Conservation (phyloP, 2,329 filamentous ascomycete species). For the Teratosphaeria viscida region DNA sequence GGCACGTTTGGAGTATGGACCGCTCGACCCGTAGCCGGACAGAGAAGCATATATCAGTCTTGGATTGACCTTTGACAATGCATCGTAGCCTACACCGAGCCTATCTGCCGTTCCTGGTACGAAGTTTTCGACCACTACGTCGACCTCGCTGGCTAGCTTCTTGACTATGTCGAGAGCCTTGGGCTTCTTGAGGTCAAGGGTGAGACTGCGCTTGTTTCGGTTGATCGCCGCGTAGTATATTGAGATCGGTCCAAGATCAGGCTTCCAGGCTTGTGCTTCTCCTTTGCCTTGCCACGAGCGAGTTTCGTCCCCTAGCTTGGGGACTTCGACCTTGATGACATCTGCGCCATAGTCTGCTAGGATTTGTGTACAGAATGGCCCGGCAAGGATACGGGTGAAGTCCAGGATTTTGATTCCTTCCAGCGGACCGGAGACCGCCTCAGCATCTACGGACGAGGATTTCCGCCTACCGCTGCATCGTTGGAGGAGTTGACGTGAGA, state of each 20-base stretch:
- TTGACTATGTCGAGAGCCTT: constrained; percentile 25
- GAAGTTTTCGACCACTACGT: constrained; percentile 37
- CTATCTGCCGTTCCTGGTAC: constrained; percentile 33
- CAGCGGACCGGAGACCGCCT: constrained; percentile 6
- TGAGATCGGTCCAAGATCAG: constrained; percentile 14
- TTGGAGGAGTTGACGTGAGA: background rate
- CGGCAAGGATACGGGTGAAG: constrained; percentile 19
- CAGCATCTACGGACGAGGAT: background rate
- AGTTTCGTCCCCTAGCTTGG: constrained; percentile 18
- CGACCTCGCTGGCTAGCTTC: constrained; percentile 26
- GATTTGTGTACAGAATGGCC: constrained; percentile 20
- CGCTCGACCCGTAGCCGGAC: constrained; percentile 33
- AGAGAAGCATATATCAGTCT: constrained; percentile 34
- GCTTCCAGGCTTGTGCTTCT: constrained; percentile 17
- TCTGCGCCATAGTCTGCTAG: constrained; percentile 24
- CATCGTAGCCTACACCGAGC: constrained; percentile 32
- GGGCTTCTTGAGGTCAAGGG: constrained; percentile 30
- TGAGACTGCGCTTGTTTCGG: constrained; percentile 35
- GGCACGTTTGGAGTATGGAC: constrained; percentile 33
- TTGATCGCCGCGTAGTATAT: constrained; percentile 36
- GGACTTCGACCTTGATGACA: constrained; percentile 23
- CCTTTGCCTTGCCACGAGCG: constrained; percentile 17
- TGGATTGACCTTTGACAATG: constrained; percentile 28
- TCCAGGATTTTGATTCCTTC: constrained; percentile 15
- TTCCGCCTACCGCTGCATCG: background rate